Base-by-base conservation (phyloP, 306 rosid genomes). In the Gillenia trifoliata region DNA sequence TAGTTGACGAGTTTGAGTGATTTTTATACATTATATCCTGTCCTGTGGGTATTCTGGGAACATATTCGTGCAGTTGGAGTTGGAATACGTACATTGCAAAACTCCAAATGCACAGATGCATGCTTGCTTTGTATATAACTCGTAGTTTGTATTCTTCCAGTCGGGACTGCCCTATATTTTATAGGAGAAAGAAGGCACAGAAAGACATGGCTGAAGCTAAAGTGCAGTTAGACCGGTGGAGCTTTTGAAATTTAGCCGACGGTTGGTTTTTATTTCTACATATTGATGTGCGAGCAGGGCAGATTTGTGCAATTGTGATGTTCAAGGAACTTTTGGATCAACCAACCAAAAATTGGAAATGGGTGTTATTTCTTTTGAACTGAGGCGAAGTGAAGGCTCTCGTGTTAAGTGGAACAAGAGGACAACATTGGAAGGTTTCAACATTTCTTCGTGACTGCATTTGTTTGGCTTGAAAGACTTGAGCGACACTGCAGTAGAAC, bases 171-270 rank as follows among this genome's bases (percentile, higher is more conserved):
- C 98, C 98, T 41, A 94, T 94, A 81, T 91, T 94, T 81, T 94
- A 91, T 79, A 81, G 97, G 70, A 85, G 98, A 64, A 94, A 91
- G 85, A 94, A 94, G 78, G 97, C 93, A 47, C 98, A 94, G 79
- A 94, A 94, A 82, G 98, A 94, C 80, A 91, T 94, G 98, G 94
- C 93, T 16, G 98, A 94, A 85, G 97, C 96, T 78, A 90, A 76
- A 81, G 49, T 75, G 80, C 97, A 87, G 77, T 79, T 94, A 88
- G 97, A 91, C 64, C 86, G 97, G 40, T 94, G 98, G 98, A 94
- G 25, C 79, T 94, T 88, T 75, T 91, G 80, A 85, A 75, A 64
- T 64, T 77, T 25, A 52, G 68, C 29, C 28, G 60, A 81, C 0
- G 86, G 85, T 80, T 75, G 9, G 69, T 76, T 31, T 19, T 49